Base-by-base conservation (phyloP, 1,284 basidiomycete genomes). In the Leccinum pseudoinsigne region DNA sequence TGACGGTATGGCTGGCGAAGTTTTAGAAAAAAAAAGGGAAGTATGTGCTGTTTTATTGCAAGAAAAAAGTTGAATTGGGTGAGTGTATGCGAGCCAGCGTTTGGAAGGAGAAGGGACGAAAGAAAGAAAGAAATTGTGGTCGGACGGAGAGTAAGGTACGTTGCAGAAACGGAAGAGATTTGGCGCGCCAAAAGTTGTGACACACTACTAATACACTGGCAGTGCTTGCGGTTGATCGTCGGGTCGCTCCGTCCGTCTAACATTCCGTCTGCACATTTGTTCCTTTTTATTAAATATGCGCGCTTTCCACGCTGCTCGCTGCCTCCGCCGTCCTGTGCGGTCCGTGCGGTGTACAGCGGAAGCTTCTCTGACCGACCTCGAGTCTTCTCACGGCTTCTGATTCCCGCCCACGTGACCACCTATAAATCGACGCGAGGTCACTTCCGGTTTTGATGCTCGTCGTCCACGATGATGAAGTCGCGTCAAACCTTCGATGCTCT, bases 1-100 rank as follows among this genome's bases (percentile, higher is more conserved):
- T 75, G 81, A 85, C 83, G 81, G 79, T 81, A 86, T 86, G 82
- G 77, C 75, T 81, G 80, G 72, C 68, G 57, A 74, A 57, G 58
- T 51, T 61, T 16, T 47, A 6, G 45, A 21, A 47, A 10, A 58
- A 64, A 71, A 68, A 68, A 62, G 64, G 54, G 55, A 59, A 61
- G 57, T 58, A 61, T 71, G 62, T n/a, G 26, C 36, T 61, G 62
- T 55, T 65, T 66, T 65, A 58, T 57, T 60, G 70, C 26, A 63
- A 16, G 61, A 64, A 68, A 60, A 47, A 66, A 55, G 38, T 14
- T 53, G 36, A 50, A 54, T 55, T 57, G 59, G 23, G 53, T 45
- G 31, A 23, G 47, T 53, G 65, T 26, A 42, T 55, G 66, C 68
- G 69, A 68, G 64, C 72, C 73, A 71, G 72, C 66, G 73, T 65